Evolutionary conservation across 768 basidiomycete genomes (phyloP).

Genomic region (Trametes coccinea): DNA sequence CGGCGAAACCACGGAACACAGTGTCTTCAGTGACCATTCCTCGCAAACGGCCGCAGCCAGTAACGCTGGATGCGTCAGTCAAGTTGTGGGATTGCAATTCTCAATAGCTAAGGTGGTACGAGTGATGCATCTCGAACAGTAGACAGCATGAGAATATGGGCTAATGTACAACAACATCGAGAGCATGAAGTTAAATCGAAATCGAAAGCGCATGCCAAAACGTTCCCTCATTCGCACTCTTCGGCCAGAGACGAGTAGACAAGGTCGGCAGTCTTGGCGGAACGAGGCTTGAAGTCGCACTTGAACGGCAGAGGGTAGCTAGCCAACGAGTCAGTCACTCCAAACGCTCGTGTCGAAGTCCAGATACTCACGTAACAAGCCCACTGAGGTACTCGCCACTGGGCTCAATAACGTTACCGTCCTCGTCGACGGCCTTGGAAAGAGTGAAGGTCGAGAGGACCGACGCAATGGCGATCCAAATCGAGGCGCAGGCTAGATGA

Average conservation of each 20-base stretch:
- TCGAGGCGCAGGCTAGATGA: constrained; percentile 26
- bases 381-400: constrained; percentile 26
- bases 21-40: constrained; percentile 1
- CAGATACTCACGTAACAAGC: constrained; percentile 23
- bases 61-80: constrained; percentile 17
- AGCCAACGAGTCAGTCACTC: background rate
- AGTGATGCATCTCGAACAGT: background rate
- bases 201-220: background rate
- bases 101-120: background rate
- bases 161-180: constrained; percentile 2
- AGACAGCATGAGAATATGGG: background rate
- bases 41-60: constrained; percentile 15
- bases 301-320: constrained; percentile 25
- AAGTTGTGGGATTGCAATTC: constrained; percentile 21
- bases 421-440: constrained; percentile 26
- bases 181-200: background rate
- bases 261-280: constrained; percentile 11
- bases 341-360: background rate
- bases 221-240: constrained; percentile 9
- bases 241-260: constrained; percentile 9
- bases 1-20: background rate
- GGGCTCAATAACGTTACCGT: constrained; percentile 29
- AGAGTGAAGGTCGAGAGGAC: constrained; percentile 31
- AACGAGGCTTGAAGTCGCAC: constrained; percentile 24
- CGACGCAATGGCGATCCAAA: constrained; percentile 30